Conservation (phyloP, 2,329 filamentous ascomycete genomes). For the Gremmenia infestans region DNA sequence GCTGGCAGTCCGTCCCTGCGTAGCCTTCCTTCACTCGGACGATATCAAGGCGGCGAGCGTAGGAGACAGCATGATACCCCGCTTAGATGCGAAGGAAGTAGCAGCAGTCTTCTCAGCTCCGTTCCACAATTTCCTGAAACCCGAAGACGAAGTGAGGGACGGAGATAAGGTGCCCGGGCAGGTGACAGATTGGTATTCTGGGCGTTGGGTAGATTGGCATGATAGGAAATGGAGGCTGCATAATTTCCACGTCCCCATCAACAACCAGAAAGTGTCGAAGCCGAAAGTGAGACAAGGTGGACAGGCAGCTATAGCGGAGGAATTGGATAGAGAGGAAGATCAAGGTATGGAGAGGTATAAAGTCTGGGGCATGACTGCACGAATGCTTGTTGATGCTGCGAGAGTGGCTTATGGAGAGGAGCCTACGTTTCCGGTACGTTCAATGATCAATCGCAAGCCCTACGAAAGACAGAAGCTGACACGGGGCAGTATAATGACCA, state of each 20-base stretch:
- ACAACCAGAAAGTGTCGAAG: conserved; percentile 62
- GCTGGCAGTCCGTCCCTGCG: conserved; percentile 68
- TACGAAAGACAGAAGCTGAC: conserved; percentile 4
- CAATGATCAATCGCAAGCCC: conserved; percentile 36
- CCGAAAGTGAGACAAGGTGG: conserved; percentile 39
- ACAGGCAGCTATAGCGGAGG: conserved; percentile 40
- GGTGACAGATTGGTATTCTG: conserved; percentile 68
- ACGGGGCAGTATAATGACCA: conserved; percentile 26
- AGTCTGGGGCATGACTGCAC: conserved; percentile 92
- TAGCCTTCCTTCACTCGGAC: conserved; percentile 69
- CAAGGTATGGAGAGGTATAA: conserved; percentile 57
- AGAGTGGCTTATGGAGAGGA: conserved; percentile 75
- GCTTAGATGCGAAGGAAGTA: conserved; percentile 83
- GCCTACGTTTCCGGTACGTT: conserved; percentile 68
- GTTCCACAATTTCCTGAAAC: conserved; percentile 74
- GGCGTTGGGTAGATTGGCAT: conserved; percentile 76
- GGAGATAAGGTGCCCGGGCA: conserved; percentile 27
- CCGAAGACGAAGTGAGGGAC: conserved; percentile 48
- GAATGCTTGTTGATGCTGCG: conserved; percentile 84
- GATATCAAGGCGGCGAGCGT: conserved; percentile 41
- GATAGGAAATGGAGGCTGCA: conserved; percentile 77
- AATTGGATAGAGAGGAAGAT: conserved; percentile 44
- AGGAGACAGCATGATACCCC: conserved; percentile 70
- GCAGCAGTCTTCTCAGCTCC: conserved; percentile 90
- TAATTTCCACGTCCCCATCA: conserved; percentile 84